A percentile compares a stretch with the other conserved stretches of the same genome.
Conservation (phyloP, 352 stramenopile genomes). For the Globisporangium nagaii region DNA sequence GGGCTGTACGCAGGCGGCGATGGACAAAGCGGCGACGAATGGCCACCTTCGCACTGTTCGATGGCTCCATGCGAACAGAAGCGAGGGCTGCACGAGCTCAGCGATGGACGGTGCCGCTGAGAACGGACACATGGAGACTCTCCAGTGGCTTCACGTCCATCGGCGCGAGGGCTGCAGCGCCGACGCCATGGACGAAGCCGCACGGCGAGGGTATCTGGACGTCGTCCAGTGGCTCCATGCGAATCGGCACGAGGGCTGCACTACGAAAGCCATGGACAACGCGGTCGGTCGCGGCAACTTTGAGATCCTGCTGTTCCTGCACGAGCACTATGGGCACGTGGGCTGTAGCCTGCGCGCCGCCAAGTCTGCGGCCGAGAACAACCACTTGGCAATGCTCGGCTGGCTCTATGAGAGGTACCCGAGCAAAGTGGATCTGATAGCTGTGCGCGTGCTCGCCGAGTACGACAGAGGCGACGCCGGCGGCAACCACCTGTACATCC, state of each 20-base stretch:
- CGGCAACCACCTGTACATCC: no score
- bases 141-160: neutral
- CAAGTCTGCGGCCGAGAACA: neutral
- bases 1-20: neutral
- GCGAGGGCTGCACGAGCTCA: neutral
- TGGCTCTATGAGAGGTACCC: neutral
- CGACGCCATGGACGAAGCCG: neutral
- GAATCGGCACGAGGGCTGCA: neutral
- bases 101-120: neutral
- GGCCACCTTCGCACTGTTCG: no score
- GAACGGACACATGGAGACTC: neutral
- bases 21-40: neutral
- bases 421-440: neutral
- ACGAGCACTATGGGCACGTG: neutral
- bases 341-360: neutral
- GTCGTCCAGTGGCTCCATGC: neutral
- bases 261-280: neutral
- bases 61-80: no score
- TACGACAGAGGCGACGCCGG: no score
- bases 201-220: neutral
- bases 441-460: no score
- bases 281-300: neutral
- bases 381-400: neutral
- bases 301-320: slow-evolving; percentile 1
- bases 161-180: neutral